A percentile compares a stretch with the other conserved stretches of the same genome.
phyloP scores from a whole-genome alignment of 23 red algal species.

The Agarophyton chilense region DNA sequence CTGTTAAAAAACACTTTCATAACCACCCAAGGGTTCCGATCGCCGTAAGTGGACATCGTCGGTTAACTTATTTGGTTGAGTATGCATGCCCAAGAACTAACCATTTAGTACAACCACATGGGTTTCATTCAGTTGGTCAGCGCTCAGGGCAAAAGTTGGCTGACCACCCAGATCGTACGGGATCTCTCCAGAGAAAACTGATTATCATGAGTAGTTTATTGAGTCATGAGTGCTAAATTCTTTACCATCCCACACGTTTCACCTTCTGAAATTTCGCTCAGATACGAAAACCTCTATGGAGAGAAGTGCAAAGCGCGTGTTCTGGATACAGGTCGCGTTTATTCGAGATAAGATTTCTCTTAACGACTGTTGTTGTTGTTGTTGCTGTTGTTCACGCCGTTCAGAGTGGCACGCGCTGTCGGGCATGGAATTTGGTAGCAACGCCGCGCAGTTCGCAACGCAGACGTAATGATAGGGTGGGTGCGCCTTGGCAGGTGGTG shows the following conservation, averaged over 20 bases:
- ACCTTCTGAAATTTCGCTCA: constrained; percentile 97
- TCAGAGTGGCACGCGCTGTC: too few relatives aligned
- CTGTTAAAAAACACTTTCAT: constrained; percentile 84
- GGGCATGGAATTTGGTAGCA: too few relatives aligned
- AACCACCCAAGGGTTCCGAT: constrained; percentile 80
- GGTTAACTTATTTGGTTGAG: constrained; percentile 60
- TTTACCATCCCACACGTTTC: constrained; percentile 99
- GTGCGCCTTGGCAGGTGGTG: too few relatives aligned
- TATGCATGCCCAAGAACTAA: constrained; percentile 90
- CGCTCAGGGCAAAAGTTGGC: constrained; percentile 52
- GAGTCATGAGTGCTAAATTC: constrained; percentile 95
- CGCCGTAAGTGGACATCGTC: constrained; percentile 58
- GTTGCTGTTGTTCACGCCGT: too few relatives aligned
- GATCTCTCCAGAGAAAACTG: constrained; percentile 76
- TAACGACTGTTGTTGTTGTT: too few relatives aligned
- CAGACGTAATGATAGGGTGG: too few relatives aligned
- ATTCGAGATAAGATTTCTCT: constrained; percentile 99
- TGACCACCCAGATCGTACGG: constrained; percentile 87
- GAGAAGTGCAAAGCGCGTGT: constrained; percentile 92
- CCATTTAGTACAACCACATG: constrained; percentile 90
- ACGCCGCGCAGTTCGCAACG: too few relatives aligned
- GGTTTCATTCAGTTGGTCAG: constrained; percentile 68
- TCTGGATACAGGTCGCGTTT: constrained; percentile 95
- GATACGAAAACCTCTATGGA: constrained; percentile 96
- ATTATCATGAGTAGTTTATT: constrained; percentile 91